These are phyloP conservation scores for Ascochyta clinopodiicola DNA, from an alignment of 2,329 filamentous ascomycete species.

Conservation along the genomic window DNA sequence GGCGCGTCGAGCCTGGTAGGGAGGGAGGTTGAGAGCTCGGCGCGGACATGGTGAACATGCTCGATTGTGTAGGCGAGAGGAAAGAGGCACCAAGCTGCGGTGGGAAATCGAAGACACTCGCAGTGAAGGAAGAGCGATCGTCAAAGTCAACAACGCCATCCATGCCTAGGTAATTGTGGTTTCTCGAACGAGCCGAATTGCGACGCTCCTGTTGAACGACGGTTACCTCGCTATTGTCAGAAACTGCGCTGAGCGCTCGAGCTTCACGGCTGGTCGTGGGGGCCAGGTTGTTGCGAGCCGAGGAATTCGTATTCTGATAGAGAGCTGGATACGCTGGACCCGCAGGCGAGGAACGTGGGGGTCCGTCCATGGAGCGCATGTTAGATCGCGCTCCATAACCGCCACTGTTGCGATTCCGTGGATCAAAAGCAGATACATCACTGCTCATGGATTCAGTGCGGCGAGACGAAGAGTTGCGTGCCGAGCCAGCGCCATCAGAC, in stretches of 20 bases:
- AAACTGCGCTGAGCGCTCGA: slow-evolving; percentile 34
- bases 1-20: slow-evolving; percentile 54
- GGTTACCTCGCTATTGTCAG: slow-evolving; percentile 40
- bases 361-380: slow-evolving; percentile 36
- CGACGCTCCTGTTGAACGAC: slow-evolving; percentile 32
- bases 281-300: slow-evolving; percentile 25
- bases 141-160: slow-evolving; percentile 39
- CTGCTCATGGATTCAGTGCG: slow-evolving; percentile 52
- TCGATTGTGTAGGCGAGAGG: slow-evolving; percentile 30
- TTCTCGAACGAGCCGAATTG: slow-evolving; percentile 29
- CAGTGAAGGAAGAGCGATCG: slow-evolving; percentile 23
- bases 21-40: slow-evolving; percentile 32
- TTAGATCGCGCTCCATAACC: slow-evolving; percentile 58
- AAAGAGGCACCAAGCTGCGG: slow-evolving; percentile 39
- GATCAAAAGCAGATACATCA: slow-evolving; percentile 42
- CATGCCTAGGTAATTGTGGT: slow-evolving; percentile 31
- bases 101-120: slow-evolving; percentile 32
- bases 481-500: slow-evolving; percentile 48
- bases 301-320: slow-evolving; percentile 22
- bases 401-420: slow-evolving; percentile 65
- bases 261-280: slow-evolving; percentile 31
- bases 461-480: slow-evolving; percentile 53
- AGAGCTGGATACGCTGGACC: slow-evolving; percentile 33
- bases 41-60: slow-evolving; percentile 26
- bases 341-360: slow-evolving; percentile 38